Conservation (phyloP, 768 basidiomycete genomes). For the Hygrocybe punicea region DNA sequence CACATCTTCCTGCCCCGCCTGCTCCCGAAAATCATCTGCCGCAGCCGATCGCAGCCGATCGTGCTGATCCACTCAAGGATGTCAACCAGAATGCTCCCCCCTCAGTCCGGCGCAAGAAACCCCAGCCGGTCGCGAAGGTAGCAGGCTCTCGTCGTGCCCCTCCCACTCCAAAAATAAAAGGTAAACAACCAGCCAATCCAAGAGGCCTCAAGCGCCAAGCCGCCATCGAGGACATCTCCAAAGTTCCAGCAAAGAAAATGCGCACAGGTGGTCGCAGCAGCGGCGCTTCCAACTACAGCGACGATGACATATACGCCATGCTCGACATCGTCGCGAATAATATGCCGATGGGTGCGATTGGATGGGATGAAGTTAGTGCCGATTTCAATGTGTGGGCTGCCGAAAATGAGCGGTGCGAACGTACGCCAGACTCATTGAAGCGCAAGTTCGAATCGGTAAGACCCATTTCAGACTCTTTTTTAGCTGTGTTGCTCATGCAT, state of each 20-base stretch:
- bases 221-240: not conserved
- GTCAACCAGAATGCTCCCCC: too few species aligned
- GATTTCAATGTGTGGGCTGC: slow-evolving; percentile 17
- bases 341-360: slow-evolving; percentile 19
- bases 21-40: too few species aligned
- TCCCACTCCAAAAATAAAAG: too few species aligned
- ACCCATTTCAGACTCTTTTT: too few species aligned
- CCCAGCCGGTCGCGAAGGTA: too few species aligned
- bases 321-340: slow-evolving; percentile 11
- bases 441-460: slow-evolving; percentile 26
- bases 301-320: slow-evolving; percentile 14
- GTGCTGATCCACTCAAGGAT: too few species aligned
- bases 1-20: too few species aligned
- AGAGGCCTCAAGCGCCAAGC: not conserved
- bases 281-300: slow-evolving; percentile 19
- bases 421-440: slow-evolving; percentile 16
- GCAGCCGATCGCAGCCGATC: too few species aligned
- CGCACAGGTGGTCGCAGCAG: slow-evolving; percentile 6
- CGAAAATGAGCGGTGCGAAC: slow-evolving; percentile 7
- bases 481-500: too few species aligned
- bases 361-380: slow-evolving; percentile 14
- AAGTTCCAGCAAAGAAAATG: not conserved
- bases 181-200: too few species aligned
- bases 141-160: too few species aligned
- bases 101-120: too few species aligned